Base-by-base conservation (phyloP, 192 early-diverging fungal genomes). In the Coemansia sp. region DNA sequence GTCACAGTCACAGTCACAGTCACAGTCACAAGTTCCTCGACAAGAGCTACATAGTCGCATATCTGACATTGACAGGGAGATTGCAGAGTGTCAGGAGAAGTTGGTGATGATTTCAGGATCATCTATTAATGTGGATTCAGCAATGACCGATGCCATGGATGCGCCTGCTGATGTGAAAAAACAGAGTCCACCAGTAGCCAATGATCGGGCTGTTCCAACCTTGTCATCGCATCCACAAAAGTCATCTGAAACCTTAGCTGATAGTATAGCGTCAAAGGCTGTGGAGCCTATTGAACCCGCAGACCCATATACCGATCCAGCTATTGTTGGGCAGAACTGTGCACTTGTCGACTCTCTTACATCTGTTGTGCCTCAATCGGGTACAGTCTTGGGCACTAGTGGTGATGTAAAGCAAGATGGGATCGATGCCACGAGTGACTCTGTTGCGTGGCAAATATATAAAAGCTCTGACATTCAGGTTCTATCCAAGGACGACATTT, bases 21-120 rank as follows among this genome's bases (percentile, higher is more conserved):
- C 57, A 12, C 57, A 59, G 39, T 11, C 39, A 13, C 57, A 41
- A 38, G 57, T 59, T 40, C 57, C 57, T 9, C 32, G 39, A 19
- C 63, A 50, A 12, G 59, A 69, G 19, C 48, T 70, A 37, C 71
- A 78, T 25, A 78, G 67, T 37, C 71, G 76, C 17, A 72, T 78
- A 19, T 69, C 71, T 11, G 76, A 78, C 19, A 78, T 78, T 63
- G 76, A 78, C 60, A 67, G 71, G 25, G 76, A 78, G 20, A 78
- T 78, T 53, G 71, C 71, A 5, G 76, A 61, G 60, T 78, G 66
- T 48, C 67, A 78, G 60, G 71, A 78, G 44, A 64, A 44, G 67
- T 63, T 78, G 42, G 76, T 72, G 37, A 39, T 64, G 67, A 71
- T 72, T 8, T 58, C 70, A 3, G 61, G 45, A 25, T 38, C 64